phyloP scores from a whole-genome alignment of 371 early-diverging fungal species.

The Mucor indicus region DNA sequence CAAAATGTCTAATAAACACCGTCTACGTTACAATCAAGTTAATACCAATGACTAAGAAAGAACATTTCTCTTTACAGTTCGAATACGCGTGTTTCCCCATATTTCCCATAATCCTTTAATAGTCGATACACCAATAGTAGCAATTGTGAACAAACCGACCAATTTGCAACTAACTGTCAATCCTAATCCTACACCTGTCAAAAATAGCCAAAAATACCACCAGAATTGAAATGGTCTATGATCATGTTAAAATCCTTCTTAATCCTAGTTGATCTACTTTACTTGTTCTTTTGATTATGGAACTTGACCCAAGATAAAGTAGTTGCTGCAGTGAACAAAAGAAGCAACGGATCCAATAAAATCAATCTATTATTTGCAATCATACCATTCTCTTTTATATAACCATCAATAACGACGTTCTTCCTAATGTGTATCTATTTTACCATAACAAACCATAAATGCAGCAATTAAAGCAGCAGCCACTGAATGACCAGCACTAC shows the following conservation, averaged over 20 bases:
- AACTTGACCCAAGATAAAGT: slow-evolving; percentile 80
- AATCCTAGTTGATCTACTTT: no score
- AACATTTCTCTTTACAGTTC: slow-evolving; percentile 50
- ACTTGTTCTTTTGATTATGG: slow-evolving; percentile 50
- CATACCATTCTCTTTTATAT: slow-evolving; percentile 87
- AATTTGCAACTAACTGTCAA: slow-evolving; percentile 74
- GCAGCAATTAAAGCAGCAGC: slow-evolving; percentile 39
- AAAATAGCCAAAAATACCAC: slow-evolving; percentile 72
- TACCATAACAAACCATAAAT: slow-evolving; percentile 48
- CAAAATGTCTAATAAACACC: slow-evolving; percentile 70
- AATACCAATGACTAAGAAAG: no score
- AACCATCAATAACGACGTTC: background rate
- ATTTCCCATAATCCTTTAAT: slow-evolving; percentile 83
- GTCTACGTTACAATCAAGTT: no score
- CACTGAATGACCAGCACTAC: slow-evolving; percentile 43
- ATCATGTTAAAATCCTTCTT: background rate
- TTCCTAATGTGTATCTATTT: slow-evolving; percentile 1
- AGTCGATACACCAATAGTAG: slow-evolving; percentile 79
- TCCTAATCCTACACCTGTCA: slow-evolving; percentile 68
- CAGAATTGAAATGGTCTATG: slow-evolving; percentile 59
- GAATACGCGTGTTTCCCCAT: slow-evolving; percentile 68
- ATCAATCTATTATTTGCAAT: slow-evolving; percentile 90
- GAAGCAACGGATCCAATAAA: slow-evolving; percentile 83
- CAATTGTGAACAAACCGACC: slow-evolving; percentile 89
- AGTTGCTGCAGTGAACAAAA: slow-evolving; percentile 79